Conservation (phyloP, 2,329 filamentous ascomycete species). For the Amesomyces nigricolor region DNA sequence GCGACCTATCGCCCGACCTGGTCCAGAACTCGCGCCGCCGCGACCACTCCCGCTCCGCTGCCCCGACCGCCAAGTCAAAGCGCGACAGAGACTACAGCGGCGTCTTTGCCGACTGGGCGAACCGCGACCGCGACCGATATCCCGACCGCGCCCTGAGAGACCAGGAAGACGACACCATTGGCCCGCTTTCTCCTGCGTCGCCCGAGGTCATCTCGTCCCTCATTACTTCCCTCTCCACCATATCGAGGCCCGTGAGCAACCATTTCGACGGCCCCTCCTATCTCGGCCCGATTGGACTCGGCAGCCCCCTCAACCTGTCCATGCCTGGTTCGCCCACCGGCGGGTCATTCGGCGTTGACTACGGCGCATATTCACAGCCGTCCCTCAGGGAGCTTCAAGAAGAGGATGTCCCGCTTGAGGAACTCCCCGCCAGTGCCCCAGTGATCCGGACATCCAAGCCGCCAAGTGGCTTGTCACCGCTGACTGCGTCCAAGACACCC, state of each 20-base stretch:
- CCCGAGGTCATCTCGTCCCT: slow-evolving; percentile 65
- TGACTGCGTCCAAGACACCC: slow-evolving; percentile 57
- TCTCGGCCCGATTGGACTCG: slow-evolving; percentile 22
- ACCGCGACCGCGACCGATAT: slow-evolving; percentile 22
- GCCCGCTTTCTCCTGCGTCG: slow-evolving; percentile 42
- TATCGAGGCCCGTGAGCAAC: slow-evolving; percentile 59
- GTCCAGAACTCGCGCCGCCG: slow-evolving; percentile 13
- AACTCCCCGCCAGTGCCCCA: slow-evolving; percentile 59
- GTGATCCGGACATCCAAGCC: slow-evolving; percentile 77
- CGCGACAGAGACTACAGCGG: slow-evolving; percentile 21
- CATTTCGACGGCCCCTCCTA: slow-evolving; percentile 56
- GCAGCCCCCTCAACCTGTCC: slow-evolving; percentile 30
- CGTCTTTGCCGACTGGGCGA: slow-evolving; percentile 26
- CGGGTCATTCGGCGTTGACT: slow-evolving; percentile 66
- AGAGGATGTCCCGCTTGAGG: slow-evolving; percentile 47
- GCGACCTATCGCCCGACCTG: slow-evolving; percentile 17
- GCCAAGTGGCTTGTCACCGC: slow-evolving; percentile 66
- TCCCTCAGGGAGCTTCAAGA: slow-evolving; percentile 45
- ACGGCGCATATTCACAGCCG: slow-evolving; percentile 57
- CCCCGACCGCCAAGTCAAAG: slow-evolving; percentile 16
- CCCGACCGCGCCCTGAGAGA: slow-evolving; percentile 23
- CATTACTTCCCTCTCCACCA: slow-evolving; percentile 65
- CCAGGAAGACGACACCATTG: slow-evolving; percentile 13
- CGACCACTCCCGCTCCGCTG: slow-evolving; percentile 15
- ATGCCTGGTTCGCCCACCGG: slow-evolving; percentile 36